Conservation (phyloP, 2,329 filamentous ascomycete genomes). For the Ophiostoma quercus region DNA sequence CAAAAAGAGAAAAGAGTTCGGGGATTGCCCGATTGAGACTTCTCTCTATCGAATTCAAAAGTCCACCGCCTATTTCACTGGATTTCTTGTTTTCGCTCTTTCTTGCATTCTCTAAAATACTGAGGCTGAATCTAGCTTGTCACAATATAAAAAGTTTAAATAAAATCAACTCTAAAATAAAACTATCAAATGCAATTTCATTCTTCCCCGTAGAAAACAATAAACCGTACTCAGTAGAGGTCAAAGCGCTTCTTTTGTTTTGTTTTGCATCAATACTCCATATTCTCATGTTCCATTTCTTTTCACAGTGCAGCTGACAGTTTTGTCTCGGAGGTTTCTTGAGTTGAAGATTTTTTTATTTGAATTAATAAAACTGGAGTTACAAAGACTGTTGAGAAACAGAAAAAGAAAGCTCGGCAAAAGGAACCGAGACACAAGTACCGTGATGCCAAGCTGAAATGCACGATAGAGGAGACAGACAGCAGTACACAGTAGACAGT, state of each 20-base stretch:
- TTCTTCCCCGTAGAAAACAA: slow-evolving; percentile 5
- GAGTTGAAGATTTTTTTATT: not conserved
- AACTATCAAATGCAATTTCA: not conserved
- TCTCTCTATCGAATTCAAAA: not conserved
- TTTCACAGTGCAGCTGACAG: not conserved
- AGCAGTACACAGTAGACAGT: not conserved
- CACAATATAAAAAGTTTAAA: no score
- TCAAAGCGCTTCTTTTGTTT: not conserved
- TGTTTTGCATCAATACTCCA: no score
- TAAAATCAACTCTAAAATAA: no score
- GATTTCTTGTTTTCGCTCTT: not conserved
- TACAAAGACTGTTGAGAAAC: not conserved
- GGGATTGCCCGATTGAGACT: no score
- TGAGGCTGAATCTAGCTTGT: not conserved
- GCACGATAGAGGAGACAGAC: not conserved
- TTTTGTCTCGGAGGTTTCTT: slow-evolving; percentile 8
- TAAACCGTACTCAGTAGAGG: not conserved
- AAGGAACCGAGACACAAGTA: not conserved
- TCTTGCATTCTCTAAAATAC: not conserved
- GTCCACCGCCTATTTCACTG: not conserved
- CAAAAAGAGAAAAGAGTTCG: no score
- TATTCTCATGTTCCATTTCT: not conserved
- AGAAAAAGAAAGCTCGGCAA: not conserved
- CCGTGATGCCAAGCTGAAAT: not conserved
- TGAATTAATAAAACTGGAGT: not conserved